These are phyloP conservation scores for Salvia rosmarinus DNA, from an alignment of 257 asterid species.

Conservation along the genomic window DNA sequence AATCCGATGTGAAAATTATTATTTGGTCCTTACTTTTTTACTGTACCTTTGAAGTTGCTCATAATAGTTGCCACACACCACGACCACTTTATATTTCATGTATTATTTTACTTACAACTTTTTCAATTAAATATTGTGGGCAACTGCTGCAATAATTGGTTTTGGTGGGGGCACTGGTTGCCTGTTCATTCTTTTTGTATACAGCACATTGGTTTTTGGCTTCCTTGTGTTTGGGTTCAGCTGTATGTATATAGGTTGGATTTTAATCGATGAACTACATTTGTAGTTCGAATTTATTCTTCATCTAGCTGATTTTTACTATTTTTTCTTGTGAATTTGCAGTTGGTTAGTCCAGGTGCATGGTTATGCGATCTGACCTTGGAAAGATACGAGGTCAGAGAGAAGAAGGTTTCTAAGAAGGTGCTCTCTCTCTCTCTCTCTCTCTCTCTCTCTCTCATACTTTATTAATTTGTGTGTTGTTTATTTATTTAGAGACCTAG, in stretches of 20 bases:
- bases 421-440: conserved; percentile 8
- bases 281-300: background rate
- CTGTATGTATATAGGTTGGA: background rate
- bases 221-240: conserved; percentile 1
- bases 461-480: background rate
- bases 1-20: background rate
- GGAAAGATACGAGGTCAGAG: conserved; percentile 66
- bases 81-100: conserved; percentile 3
- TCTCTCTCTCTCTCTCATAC: background rate
- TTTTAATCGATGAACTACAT: background rate
- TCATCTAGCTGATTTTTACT: background rate
- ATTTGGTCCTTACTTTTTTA: conserved; percentile 4
- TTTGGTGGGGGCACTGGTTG: conserved; percentile 36
- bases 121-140: conserved; percentile 15
- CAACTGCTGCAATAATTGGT: conserved; percentile 22
- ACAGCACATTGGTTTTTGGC: conserved; percentile 9
- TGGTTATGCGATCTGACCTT: conserved; percentile 68
- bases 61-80: background rate
- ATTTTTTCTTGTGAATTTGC: conserved; percentile 5
- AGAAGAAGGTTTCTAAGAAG: conserved; percentile 70
- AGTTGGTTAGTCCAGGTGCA: conserved; percentile 68
- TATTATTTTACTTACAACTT: background rate
- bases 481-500: conserved; percentile 54
- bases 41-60: background rate
- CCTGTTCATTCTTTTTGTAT: background rate